Base-by-base conservation (phyloP, 441 rosid species). In the Gossypium armourianum region DNA sequence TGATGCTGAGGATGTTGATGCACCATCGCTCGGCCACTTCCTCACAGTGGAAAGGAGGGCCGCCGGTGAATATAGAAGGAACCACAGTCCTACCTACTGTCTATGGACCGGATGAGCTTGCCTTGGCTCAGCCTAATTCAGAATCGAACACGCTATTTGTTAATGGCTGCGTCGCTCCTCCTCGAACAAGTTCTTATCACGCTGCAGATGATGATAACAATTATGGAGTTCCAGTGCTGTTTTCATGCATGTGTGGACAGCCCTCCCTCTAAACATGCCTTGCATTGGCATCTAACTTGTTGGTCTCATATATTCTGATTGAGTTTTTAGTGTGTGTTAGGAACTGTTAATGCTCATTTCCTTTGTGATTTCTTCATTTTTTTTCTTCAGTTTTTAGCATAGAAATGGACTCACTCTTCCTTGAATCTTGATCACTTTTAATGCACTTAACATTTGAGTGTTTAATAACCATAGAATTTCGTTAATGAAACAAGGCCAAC, bases 1-100 rank as follows among this genome's bases (percentile, higher is more conserved):
- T 1, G 86, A 81, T 32, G 85, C 81, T 29, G 71, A 65, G 65
- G 62, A 6, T 71, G 65, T n/a, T 40, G 4, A 45, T 16, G 74
- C 69, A 26, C 85, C 80, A 60, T 83, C 90, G 13, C 84, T 86
- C 1, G 88, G 83, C 13, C 84, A 88, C 52, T 83, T 83, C 63
- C 86, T 88, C 17, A 85, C 83, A 0, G 87, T 71, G 66, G 86
- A 88, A 77, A 86, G 90, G 77, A 77, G 80, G 77, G 82, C 81
- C 28, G 80, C 83, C 0, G 69, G 24, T 45, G 82, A 69, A 52
- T 47, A 16, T n/a, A 70, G 83, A 77, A 73, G 84, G 40, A 70
- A 68, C 29, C 76, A 50, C 5, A 32, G 23, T 61, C 64, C 47
- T 15, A 7, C 49, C 24, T 21, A 3, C 15, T 13, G 2, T 62